A percentile compares a stretch with the other conserved stretches of the same genome.
Evolutionary conservation across 2,329 filamentous ascomycete species (phyloP).

Genomic region (Ascochyta lentis): DNA sequence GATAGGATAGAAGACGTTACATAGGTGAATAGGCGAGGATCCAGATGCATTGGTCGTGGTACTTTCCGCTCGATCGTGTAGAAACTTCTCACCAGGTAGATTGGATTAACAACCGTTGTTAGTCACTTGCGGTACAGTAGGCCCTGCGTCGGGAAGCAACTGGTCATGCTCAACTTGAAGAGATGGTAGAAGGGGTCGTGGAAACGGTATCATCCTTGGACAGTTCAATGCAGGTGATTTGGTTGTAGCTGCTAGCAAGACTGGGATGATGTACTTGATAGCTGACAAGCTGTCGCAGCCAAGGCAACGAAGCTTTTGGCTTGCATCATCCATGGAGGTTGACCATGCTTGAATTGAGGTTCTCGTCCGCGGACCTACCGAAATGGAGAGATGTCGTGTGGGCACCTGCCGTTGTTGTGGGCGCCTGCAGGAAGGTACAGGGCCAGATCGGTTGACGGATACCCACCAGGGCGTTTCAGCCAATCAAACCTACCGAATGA

Average conservation of each 20-base stretch:
- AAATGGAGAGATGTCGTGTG: slow-evolving; percentile 2
- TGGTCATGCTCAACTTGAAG: background rate
- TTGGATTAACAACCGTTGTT: background rate
- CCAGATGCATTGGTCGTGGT: slow-evolving; percentile 5
- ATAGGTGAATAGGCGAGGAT: slow-evolving; percentile 3
- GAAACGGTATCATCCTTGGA: background rate
- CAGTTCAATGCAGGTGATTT: background rate
- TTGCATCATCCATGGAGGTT: background rate
- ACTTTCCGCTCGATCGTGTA: background rate
- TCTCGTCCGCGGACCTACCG: background rate
- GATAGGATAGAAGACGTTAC: slow-evolving; percentile 1
- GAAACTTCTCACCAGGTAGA: background rate
- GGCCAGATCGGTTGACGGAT: background rate
- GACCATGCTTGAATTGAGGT: slow-evolving; percentile 1
- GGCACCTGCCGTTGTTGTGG: background rate
- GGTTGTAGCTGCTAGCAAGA: background rate
- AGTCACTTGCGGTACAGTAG: background rate
- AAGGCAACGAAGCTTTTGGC: slow-evolving; percentile 12
- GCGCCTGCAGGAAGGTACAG: background rate
- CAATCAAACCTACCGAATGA: too few relatives aligned
- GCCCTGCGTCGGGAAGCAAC: background rate
- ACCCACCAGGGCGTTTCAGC: too few relatives aligned
- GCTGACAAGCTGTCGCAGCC: background rate
- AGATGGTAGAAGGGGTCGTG: background rate
- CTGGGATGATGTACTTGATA: background rate